Base-by-base conservation (phyloP, 768 basidiomycete species). In the Tylopilus sp. region DNA sequence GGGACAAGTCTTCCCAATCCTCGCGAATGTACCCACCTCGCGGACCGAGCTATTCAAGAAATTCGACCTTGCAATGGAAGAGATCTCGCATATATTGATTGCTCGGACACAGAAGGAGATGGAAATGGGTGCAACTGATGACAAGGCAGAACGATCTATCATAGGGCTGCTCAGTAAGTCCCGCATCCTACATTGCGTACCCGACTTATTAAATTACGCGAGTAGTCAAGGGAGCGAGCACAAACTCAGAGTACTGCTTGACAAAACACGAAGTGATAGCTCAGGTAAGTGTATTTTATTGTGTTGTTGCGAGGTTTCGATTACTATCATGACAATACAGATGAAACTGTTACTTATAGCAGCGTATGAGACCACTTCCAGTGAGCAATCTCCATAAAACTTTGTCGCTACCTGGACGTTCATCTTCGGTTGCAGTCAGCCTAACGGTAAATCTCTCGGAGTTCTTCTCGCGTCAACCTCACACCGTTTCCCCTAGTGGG, bases 21-120 rank as follows among this genome's bases (percentile, higher is more conserved):
- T 79, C 3, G 44, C 61, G 1, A 53, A 58, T 1, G 21, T 78
- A 0, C 78, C 77, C 0, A 77, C 72, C 2, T 41, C 63, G 30
- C 64, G 70, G n/a, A 68, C 60, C 20, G 56, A 49, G 39, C 58
- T 71, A 15, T 35, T 73, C n/a, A 51, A 48, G 20, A 64, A 67
- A 17, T 52, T 79, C 17, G 64, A 61, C 9, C 9, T 18, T 17
- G 68, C 73, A 2, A 68, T 77, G 69, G 61, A 61, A 1, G 63
- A 63, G 1, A 76, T 79, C 21, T 75, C 75, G 0, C 63, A 71
- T 28, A 67, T 66, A 12, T 52, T 80, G 3, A 52, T 79, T 9
- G 63, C 67, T n/a, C 62, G 69, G 35, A 72, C 66, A 13, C 58
- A 69, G 44, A 61, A 62, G 45, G 75, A 70, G 45, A 60, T 66